These are phyloP conservation scores for Boechera retrofracta DNA, from an alignment of 345 rosid genomes.

Conservation along the genomic window DNA sequence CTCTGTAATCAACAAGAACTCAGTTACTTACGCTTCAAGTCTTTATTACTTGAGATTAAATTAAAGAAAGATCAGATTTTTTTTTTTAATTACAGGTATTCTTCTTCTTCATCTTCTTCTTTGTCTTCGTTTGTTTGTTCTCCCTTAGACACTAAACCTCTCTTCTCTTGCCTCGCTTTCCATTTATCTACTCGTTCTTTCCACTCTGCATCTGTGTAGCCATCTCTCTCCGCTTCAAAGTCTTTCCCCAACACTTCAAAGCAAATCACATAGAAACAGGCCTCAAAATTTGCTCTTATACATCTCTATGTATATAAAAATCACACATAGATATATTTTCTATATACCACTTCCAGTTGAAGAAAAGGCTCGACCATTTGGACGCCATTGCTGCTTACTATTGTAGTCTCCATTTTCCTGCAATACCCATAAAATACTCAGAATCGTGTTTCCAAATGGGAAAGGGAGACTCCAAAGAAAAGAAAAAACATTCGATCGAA, in stretches of 20 bases:
- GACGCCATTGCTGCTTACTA: slow-evolving; percentile 56
- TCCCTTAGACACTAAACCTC: slow-evolving; percentile 72
- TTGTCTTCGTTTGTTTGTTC: slow-evolving; percentile 67
- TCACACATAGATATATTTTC: not conserved
- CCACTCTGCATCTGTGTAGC: slow-evolving; percentile 80
- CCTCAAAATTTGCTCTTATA: slow-evolving; percentile 2
- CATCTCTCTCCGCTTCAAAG: slow-evolving; percentile 76
- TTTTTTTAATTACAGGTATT: slow-evolving; percentile 59
- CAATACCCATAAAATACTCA: slow-evolving; percentile 25
- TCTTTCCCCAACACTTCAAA: slow-evolving; percentile 69
- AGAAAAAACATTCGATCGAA: not conserved
- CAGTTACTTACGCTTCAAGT: slow-evolving; percentile 33
- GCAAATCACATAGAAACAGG: slow-evolving; percentile 17
- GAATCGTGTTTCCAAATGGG: slow-evolving; percentile 13
- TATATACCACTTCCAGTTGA: slow-evolving; percentile 76
- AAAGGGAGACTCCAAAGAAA: not conserved
- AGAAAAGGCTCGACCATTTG: slow-evolving; percentile 65
- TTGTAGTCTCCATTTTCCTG: slow-evolving; percentile 75
- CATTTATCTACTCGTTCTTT: slow-evolving; percentile 92
- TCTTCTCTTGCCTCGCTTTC: slow-evolving; percentile 90
- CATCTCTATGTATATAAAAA: not conserved
- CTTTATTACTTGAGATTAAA: not conserved
- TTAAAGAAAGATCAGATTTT: not conserved
- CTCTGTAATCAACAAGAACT: slow-evolving; percentile 53
- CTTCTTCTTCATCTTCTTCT: slow-evolving; percentile 83